Evolutionary conservation across 2,329 filamentous ascomycete species (phyloP).

Genomic region (Apiospora pterosperma): DNA sequence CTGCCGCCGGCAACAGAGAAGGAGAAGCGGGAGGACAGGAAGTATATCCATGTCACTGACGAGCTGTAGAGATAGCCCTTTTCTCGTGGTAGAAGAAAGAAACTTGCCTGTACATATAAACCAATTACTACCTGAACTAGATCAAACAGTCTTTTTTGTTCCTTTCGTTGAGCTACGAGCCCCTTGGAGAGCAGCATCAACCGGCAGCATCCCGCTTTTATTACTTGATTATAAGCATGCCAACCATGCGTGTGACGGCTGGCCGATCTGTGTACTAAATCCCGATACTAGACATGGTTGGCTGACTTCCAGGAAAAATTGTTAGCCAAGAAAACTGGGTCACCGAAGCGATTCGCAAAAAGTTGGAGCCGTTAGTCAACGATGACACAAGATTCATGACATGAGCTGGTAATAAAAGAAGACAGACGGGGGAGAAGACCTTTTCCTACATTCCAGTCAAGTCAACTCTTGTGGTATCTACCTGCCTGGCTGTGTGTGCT

Average conservation of each 20-base stretch:
- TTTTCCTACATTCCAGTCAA: background rate
- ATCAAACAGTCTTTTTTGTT: background rate
- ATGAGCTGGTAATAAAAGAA: background rate
- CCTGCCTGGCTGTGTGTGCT: background rate
- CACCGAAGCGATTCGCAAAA: background rate
- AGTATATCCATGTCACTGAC: conserved; percentile 92
- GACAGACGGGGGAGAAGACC: background rate
- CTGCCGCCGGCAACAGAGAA: conserved; percentile 91
- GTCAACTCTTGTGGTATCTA: background rate
- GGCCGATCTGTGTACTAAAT: background rate
- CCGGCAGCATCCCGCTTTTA: background rate
- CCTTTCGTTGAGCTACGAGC: background rate
- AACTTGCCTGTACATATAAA: conserved; percentile 31
- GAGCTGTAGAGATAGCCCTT: conserved; percentile 59
- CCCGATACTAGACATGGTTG: background rate
- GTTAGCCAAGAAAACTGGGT: background rate
- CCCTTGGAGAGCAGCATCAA: background rate
- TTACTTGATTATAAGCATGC: background rate
- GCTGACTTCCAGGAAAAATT: background rate
- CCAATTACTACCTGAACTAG: conserved; percentile 1
- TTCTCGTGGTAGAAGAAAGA: conserved; percentile 9
- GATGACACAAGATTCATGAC: background rate
- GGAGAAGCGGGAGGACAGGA: conserved; percentile 92
- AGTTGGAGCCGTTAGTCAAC: background rate
- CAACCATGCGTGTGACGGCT: background rate